Conservation (phyloP, 139 green algal genomes). For the Trebouxia sp. region DNA sequence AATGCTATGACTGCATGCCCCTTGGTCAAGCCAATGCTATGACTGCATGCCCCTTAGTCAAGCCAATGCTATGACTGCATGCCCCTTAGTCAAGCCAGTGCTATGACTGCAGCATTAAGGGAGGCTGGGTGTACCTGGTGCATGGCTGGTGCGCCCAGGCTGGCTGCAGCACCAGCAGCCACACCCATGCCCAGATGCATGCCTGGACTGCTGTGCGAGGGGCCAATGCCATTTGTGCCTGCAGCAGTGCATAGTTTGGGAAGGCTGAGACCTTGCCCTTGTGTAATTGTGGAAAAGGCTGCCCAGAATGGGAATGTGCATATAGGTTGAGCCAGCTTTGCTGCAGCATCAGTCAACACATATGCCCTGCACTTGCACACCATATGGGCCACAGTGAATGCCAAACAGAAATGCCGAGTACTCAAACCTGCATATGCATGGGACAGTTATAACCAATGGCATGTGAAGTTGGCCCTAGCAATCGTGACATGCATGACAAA, state of each 20-base stretch:
- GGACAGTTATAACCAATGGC: neutral
- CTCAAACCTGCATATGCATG: neutral
- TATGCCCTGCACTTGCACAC: too few relatives aligned
- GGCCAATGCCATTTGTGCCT: neutral
- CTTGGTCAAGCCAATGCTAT: neutral
- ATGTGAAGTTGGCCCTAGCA: too few relatives aligned
- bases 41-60: neutral
- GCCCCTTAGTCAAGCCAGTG: neutral
- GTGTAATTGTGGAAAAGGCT: neutral
- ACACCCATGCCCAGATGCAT: conserved; percentile 6
- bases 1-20: neutral
- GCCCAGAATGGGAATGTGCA: neutral
- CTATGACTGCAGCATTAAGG: neutral
- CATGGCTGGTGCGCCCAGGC: neutral
- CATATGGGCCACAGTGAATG: too few relatives aligned
- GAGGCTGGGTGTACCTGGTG: neutral
- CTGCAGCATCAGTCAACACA: too few relatives aligned
- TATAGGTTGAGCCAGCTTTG: too few relatives aligned
- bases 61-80: neutral
- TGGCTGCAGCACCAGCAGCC: conserved; percentile 20
- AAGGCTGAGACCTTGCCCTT: neutral
- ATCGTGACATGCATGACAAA: neutral
- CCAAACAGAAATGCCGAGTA: too few relatives aligned
- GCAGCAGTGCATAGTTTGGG: neutral
- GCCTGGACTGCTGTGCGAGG: neutral